phyloP scores from a whole-genome alignment of 2,329 filamentous ascomycete species.

The Cercospora sp. region DNA sequence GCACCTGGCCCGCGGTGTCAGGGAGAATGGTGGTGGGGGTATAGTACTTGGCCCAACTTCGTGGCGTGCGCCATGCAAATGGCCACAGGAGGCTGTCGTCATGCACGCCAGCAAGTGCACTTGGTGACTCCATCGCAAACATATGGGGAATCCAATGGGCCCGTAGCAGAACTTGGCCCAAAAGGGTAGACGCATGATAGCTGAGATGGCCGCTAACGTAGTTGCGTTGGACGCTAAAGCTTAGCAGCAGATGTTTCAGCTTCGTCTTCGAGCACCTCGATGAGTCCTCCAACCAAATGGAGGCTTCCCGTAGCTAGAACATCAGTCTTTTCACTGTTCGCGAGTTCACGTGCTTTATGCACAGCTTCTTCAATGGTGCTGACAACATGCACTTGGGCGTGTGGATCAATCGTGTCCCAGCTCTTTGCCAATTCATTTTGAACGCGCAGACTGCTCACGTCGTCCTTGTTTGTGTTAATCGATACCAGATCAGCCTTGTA shows the following conservation, averaged over 20 bases:
- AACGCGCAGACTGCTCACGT: slow-evolving; percentile 61
- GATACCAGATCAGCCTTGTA: slow-evolving; percentile 64
- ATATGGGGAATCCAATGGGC: neutral
- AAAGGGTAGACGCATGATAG: neutral
- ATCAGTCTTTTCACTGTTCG: slow-evolving; percentile 51
- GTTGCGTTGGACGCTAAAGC: neutral
- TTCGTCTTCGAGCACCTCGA: slow-evolving; percentile 66
- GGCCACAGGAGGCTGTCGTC: neutral
- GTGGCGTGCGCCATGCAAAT: neutral
- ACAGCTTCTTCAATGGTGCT: slow-evolving; percentile 71
- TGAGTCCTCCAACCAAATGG: slow-evolving; percentile 76
- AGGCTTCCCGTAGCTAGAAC: slow-evolving; percentile 80
- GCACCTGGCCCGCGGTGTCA: neutral
- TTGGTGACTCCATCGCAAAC: neutral
- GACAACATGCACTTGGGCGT: slow-evolving; percentile 57
- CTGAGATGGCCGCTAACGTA: neutral
- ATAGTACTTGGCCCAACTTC: neutral
- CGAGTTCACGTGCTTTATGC: slow-evolving; percentile 50
- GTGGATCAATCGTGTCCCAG: slow-evolving; percentile 59
- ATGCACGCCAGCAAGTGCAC: neutral
- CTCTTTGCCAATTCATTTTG: slow-evolving; percentile 65
- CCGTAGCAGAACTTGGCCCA: neutral
- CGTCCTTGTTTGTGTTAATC: slow-evolving; percentile 59
- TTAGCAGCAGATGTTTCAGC: slow-evolving; percentile 20
- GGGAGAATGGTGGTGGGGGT: neutral